Evolutionary conservation across 345 rosid species (phyloP).

Genomic region (Citropsis articulata): DNA sequence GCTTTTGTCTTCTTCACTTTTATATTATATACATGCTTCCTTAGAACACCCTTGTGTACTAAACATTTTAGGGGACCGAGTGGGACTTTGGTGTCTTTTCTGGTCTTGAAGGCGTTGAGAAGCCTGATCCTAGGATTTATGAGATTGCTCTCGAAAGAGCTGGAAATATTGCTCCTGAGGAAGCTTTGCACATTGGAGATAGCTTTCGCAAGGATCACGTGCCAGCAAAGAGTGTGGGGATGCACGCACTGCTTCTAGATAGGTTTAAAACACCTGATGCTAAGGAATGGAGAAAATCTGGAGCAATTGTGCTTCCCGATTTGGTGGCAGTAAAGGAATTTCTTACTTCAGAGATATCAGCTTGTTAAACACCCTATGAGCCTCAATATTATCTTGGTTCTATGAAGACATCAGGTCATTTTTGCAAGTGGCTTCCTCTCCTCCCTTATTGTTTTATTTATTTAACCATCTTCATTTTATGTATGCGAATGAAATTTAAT

Average conservation of each 20-base stretch:
- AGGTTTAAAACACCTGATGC: constrained; percentile 88
- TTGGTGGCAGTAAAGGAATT: constrained; percentile 60
- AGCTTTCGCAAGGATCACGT: constrained; percentile 86
- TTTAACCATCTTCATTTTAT: neutral
- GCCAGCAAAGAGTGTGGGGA: constrained; percentile 82
- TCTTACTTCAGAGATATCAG: constrained; percentile 45
- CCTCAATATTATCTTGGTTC: neutral
- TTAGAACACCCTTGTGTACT: neutral
- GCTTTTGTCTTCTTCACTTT: neutral
- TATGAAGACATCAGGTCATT: too few relatives aligned
- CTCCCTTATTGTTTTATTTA: neutral
- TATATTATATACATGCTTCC: neutral
- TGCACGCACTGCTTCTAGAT: constrained; percentile 86
- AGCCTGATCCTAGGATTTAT: constrained; percentile 79
- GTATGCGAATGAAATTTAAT: neutral
- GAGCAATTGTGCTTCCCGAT: constrained; percentile 83
- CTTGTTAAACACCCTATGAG: constrained; percentile 15
- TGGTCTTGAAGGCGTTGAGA: constrained; percentile 89
- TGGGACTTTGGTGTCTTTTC: constrained; percentile 99
- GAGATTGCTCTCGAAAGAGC: constrained; percentile 73
- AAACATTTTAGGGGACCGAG: constrained; percentile 58
- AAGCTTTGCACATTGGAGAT: constrained; percentile 81
- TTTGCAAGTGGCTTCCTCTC: too few relatives aligned
- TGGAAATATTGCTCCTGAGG: constrained; percentile 69
- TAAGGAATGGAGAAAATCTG: constrained; percentile 70